Evolutionary conservation across 345 rosid genomes (phyloP).

Genomic region (Cardamine resedifolia): DNA sequence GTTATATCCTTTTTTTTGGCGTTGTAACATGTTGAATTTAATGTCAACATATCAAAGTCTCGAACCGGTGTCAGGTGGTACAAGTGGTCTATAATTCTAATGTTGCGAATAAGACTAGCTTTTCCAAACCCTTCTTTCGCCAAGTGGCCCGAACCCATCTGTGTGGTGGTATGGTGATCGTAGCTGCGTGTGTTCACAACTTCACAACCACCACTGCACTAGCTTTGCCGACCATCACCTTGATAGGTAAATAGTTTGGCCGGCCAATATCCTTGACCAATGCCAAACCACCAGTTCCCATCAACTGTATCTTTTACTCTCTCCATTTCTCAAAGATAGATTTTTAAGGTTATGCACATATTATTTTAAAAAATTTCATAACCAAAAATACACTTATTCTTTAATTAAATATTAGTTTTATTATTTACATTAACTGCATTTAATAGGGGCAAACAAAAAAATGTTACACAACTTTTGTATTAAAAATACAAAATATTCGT

Average conservation of each 20-base stretch:
- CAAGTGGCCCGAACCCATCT: conserved; percentile 84
- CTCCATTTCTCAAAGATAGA: too few relatives aligned
- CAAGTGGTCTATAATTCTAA: conserved; percentile 56
- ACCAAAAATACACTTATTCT: too few relatives aligned
- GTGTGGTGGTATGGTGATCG: conserved; percentile 65
- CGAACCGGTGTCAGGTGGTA: conserved; percentile 49
- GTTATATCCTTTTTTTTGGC: conserved; percentile 52
- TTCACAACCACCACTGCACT: conserved; percentile 82
- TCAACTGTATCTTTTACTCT: too few relatives aligned
- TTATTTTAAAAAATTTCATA: too few relatives aligned
- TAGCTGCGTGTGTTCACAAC: conserved; percentile 60
- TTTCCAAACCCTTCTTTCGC: conserved; percentile 61
- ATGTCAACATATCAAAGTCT: conserved; percentile 46
- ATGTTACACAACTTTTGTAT: too few relatives aligned
- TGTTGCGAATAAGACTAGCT: conserved; percentile 57
- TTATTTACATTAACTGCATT: too few relatives aligned
- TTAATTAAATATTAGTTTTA: too few relatives aligned
- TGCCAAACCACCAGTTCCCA: conserved; percentile 84
- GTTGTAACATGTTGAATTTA: conserved; percentile 62
- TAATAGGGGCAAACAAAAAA: too few relatives aligned
- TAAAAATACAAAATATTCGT: too few relatives aligned
- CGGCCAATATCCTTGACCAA: conserved; percentile 89
- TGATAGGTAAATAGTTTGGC: conserved; percentile 70
- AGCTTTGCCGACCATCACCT: conserved; percentile 64
- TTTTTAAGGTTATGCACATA: too few relatives aligned